phyloP scores from a whole-genome alignment of 2,329 filamentous ascomycete genomes.

The Aspergillus chevalieri region DNA sequence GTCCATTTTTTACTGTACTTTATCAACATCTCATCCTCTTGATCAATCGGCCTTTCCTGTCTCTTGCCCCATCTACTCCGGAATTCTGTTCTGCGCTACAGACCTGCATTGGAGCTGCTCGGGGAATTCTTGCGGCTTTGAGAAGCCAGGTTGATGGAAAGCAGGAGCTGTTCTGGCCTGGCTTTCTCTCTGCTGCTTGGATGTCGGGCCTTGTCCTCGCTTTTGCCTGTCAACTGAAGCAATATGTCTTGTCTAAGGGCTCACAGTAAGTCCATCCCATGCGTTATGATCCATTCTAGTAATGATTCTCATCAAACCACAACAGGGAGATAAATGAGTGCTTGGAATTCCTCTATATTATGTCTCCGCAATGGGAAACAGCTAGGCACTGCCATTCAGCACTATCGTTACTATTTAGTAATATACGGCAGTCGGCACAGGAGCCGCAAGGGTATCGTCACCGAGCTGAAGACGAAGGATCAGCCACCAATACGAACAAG shows the following conservation, averaged over 20 bases:
- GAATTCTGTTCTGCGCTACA: slow-evolving; percentile 38
- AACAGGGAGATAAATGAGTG: slow-evolving; percentile 32
- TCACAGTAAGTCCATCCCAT: slow-evolving; percentile 19
- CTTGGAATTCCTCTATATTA: slow-evolving; percentile 24
- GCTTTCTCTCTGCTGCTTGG: slow-evolving; percentile 35
- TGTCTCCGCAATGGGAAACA: slow-evolving; percentile 36
- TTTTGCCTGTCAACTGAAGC: slow-evolving; percentile 36
- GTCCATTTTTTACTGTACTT: slow-evolving; percentile 37
- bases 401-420: slow-evolving; percentile 26
- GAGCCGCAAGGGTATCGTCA: not conserved
- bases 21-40: slow-evolving; percentile 38
- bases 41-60: slow-evolving; percentile 35
- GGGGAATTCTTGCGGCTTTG: slow-evolving; percentile 33
- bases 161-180: slow-evolving; percentile 36
- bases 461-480: not conserved
- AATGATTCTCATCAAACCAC: not conserved
- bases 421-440: slow-evolving; percentile 19
- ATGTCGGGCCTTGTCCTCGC: slow-evolving; percentile 38
- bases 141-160: slow-evolving; percentile 24
- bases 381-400: slow-evolving; percentile 35
- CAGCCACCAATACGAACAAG: not conserved
- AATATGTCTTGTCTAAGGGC: slow-evolving; percentile 31
- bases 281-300: not conserved
- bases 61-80: slow-evolving; percentile 30
- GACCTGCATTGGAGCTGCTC: slow-evolving; percentile 35